Base-by-base conservation (phyloP, 2,329 filamentous ascomycete genomes). In the Pseudogymnoascus sp. region DNA sequence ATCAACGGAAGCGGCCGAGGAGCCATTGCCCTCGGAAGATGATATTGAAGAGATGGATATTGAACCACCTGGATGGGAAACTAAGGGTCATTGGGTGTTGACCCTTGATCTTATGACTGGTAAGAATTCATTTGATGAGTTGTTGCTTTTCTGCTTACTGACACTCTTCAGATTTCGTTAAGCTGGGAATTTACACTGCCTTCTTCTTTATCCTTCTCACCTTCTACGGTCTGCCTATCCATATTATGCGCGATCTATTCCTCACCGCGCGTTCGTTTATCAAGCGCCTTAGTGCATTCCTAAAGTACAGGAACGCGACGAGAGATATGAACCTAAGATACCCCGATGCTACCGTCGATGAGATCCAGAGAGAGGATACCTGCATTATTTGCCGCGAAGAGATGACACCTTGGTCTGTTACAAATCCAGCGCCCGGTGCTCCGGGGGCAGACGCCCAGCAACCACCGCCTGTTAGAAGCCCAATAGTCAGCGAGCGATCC, bases 301-400 rank as follows among this genome's bases (percentile, higher is more conserved):
- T 96, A 65, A 86, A 90, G 63, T 99, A 97, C 73, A 87, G 92
- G 62, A 91, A 91, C 69, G 94, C 94, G 2, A 91, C 96, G 2
- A 83, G 88, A 66, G 91, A 97, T 71, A 97, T 99, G 91, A 94
- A 96, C 70, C 84, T 84, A 63, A 79, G 84, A 68, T 97, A 97
- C 71, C 89, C 90, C 4, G 94, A 99, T 72, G 94, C 94, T 1
- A 96, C 90, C 1, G 81, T 83, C 1, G 90, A 95, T 66, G 93
- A 99, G 66, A 83, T 99, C 22, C 78, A 80, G 28, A 82, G 89
- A 57, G 93, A 97, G 71, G 91, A 95, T 69, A 95, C 94, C 2
- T 99, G 94, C 74, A 99, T 99, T 67, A 96, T 99, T 61, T 99
- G 94, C 74, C 86, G 94, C 63, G 94, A 99, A 72, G 90, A 95